Evolutionary conservation across 768 basidiomycete species (phyloP).

Genomic region (Gloeopeniophorella convolvens): DNA sequence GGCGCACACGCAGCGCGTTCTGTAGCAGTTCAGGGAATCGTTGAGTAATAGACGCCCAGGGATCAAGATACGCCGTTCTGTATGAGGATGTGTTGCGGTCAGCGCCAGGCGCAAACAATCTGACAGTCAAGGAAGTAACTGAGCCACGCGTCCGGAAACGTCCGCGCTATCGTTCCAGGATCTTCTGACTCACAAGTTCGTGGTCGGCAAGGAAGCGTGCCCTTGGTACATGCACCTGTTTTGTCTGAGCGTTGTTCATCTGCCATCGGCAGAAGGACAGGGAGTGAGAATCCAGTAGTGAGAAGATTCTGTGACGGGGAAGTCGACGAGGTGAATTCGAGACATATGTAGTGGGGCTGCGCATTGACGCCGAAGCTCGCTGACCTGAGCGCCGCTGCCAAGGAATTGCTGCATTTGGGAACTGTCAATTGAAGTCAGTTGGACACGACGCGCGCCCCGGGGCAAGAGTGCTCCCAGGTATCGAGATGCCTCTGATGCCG

Average conservation of each 20-base stretch:
- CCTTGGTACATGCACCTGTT: not conserved
- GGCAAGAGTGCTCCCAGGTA: not conserved
- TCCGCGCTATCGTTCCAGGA: not conserved
- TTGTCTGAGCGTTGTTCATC: not conserved
- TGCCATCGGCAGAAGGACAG: not conserved
- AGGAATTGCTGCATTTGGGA: slow-evolving; percentile 12
- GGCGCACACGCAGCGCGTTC: slow-evolving; percentile 8
- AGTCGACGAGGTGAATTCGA: not conserved
- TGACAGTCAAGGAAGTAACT: slow-evolving; percentile 11
- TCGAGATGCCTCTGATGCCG: not conserved
- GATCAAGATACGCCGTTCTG: slow-evolving; percentile 3
- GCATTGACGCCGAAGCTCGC: not conserved
- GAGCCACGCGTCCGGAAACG: slow-evolving; percentile 7
- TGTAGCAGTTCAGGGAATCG: slow-evolving; percentile 14
- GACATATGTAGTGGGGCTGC: no score
- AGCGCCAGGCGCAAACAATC: slow-evolving; percentile 11
- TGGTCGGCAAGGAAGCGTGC: not conserved
- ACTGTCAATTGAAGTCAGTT: slow-evolving; percentile 6
- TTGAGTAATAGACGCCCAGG: slow-evolving; percentile 8
- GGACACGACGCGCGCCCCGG: no score
- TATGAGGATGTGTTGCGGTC: not conserved
- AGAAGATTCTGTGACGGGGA: slow-evolving; percentile 4
- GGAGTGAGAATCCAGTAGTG: no score
- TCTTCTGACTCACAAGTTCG: not conserved
- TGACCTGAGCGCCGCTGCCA: no score